Base-by-base conservation (phyloP, 1,139 yeast species). In the Scheffersomyces quercinus region DNA sequence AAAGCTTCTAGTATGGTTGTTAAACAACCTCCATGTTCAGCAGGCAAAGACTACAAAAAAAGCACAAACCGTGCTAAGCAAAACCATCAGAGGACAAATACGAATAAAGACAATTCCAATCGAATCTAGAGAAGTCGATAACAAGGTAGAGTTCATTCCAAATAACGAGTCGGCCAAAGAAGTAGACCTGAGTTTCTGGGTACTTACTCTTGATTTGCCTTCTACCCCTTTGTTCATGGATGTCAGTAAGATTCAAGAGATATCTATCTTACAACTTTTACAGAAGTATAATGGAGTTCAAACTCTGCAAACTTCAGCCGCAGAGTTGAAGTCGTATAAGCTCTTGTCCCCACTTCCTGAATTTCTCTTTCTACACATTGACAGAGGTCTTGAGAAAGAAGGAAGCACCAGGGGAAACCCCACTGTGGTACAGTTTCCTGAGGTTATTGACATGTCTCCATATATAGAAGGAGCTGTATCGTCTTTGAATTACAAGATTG, bases 381-480 rank as follows among this genome's bases (percentile, higher is more conserved):
- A 84, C 47, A 70, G 93, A 44, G 56, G 54, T 8, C 70, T 80
- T 46, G 68, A 68, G 30, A 31, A 64, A 24, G 60, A 50, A 2
- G 52, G 61, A 11, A 54, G 57, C 28, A 53, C 62, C 10, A 64
- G 69, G 43, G 67, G 81, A 39, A 85, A 83, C 54, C 81, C 81
- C 33, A 83, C 87, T 0, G 77, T 86, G 28, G 87, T 88, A 3
- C 82, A 77, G 39, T 85, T 80, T 55, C 79, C 85, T 4, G 65
- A 74, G 2, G 64, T 61, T 3, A 54, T 79, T 37, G 76, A 77
- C 46, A 59, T 78, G 67, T 41, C 68, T 0, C 65, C 72, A 0
- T 67, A 54, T 35, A 53, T 61, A 24, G 59, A 50, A 14, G 58
- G 44, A 40, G 51, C 42, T 16, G 46, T 45, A 1, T 44, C 34